These are phyloP conservation scores for Zymoseptoria crescenta DNA, from an alignment of 2,329 filamentous ascomycete genomes.

Conservation along the genomic window DNA sequence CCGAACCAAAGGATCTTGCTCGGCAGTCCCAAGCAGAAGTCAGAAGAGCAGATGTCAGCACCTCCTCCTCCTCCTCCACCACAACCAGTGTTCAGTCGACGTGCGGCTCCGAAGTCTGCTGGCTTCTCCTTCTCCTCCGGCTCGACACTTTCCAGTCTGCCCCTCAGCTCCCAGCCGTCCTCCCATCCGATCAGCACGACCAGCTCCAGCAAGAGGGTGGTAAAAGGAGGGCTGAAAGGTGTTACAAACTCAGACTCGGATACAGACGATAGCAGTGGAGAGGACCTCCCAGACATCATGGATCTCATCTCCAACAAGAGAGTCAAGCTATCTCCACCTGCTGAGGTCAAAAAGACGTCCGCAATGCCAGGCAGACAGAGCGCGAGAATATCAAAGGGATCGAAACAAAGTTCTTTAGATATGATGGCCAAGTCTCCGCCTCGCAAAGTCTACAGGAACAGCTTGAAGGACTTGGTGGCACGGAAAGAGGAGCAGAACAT, in stretches of 20 bases:
- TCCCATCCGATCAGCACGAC: conserved; percentile 6
- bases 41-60: conserved; percentile 4
- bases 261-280: conserved; percentile 19
- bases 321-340: conserved; percentile 19
- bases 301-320: conserved; percentile 25
- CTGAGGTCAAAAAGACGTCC: not conserved
- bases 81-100: not conserved
- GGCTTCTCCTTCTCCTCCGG: conserved; percentile 20
- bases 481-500: conserved; percentile 20
- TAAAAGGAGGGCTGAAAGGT: conserved; percentile 45
- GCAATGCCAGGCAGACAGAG: conserved; percentile 1
- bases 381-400: conserved; percentile 3
- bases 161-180: conserved; percentile 20
- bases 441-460: conserved; percentile 22
- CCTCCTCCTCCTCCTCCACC: conserved; percentile 1
- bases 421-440: conserved; percentile 13
- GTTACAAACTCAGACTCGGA: conserved; percentile 40
- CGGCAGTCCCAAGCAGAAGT: not conserved
- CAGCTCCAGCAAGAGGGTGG: conserved; percentile 42
- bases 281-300: conserved; percentile 26
- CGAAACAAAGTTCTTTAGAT: conserved; percentile 5
- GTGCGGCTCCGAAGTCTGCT: not conserved
- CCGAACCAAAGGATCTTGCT: conserved; percentile 4
- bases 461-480: conserved; percentile 22
- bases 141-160: conserved; percentile 26